Conservation (phyloP, 2,329 filamentous ascomycete genomes). For the Cercospora beticola region DNA sequence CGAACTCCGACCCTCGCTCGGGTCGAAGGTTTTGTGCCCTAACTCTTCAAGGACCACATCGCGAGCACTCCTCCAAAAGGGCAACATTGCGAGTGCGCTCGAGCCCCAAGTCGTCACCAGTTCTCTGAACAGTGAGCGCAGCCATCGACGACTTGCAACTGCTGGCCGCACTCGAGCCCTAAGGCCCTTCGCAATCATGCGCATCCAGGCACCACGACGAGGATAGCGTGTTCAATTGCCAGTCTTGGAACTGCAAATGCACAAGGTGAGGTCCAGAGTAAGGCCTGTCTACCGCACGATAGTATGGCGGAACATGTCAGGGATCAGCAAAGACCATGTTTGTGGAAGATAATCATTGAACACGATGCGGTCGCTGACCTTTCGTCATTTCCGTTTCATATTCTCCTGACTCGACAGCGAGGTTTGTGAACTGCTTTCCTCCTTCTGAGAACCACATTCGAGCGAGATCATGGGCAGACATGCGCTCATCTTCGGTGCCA, state of each 20-base stretch:
- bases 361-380: not conserved
- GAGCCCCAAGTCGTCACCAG: not conserved
- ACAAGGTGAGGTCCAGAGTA: not conserved
- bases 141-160: not conserved
- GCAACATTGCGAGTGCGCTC: not conserved
- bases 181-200: not conserved
- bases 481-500: constrained; percentile 44
- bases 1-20: not conserved
- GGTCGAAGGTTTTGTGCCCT: not conserved
- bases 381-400: not conserved
- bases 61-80: not conserved
- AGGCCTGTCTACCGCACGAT: not conserved
- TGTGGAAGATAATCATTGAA: not conserved
- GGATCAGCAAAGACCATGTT: not conserved
- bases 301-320: not conserved
- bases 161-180: not conserved
- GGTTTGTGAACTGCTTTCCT: not conserved
- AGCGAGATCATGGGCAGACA: constrained; percentile 17
- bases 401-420: not conserved
- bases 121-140: not conserved
- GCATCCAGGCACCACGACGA: not conserved
- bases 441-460: not conserved
- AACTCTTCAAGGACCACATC: not conserved
- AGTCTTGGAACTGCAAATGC: not conserved
- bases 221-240: not conserved